These are phyloP conservation scores for Leptographium procerum DNA, from an alignment of 2,329 filamentous ascomycete species.

Conservation along the genomic window DNA sequence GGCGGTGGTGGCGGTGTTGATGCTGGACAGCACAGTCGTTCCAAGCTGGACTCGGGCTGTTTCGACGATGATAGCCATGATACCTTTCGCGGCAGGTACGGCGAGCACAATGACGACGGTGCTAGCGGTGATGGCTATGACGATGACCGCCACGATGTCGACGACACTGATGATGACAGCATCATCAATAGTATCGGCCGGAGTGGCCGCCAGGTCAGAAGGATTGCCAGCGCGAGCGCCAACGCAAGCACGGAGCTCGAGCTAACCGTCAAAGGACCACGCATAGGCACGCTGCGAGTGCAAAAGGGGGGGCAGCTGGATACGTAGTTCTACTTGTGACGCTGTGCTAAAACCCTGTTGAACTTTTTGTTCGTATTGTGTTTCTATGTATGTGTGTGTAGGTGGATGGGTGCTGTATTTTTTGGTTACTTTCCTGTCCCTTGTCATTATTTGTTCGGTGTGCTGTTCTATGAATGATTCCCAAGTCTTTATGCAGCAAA, in stretches of 20 bases:
- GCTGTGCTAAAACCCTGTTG: neutral
- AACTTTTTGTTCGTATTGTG: neutral
- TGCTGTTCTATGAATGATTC: neutral
- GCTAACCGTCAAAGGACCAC: conserved; percentile 1
- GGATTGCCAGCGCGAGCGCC: neutral
- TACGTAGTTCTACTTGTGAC: neutral
- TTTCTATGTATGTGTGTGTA: neutral
- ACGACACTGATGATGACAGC: neutral
- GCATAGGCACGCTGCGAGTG: conserved; percentile 9
- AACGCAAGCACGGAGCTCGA: conserved; percentile 1
- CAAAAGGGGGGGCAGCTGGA: conserved; percentile 13
- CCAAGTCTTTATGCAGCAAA: neutral
- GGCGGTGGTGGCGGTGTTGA: neutral
- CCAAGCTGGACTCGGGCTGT: neutral
- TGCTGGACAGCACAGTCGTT: neutral
- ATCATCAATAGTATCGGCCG: neutral
- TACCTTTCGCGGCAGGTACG: neutral
- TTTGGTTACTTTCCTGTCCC: neutral
- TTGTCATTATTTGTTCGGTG: neutral
- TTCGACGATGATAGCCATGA: neutral
- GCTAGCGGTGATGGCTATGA: neutral
- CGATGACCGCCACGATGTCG: neutral
- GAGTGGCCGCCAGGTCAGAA: neutral
- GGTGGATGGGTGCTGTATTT: neutral
- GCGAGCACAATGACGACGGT: neutral